phyloP scores from a whole-genome alignment of 192 early-diverging fungal species.

The Nowakowskiella sp. region DNA sequence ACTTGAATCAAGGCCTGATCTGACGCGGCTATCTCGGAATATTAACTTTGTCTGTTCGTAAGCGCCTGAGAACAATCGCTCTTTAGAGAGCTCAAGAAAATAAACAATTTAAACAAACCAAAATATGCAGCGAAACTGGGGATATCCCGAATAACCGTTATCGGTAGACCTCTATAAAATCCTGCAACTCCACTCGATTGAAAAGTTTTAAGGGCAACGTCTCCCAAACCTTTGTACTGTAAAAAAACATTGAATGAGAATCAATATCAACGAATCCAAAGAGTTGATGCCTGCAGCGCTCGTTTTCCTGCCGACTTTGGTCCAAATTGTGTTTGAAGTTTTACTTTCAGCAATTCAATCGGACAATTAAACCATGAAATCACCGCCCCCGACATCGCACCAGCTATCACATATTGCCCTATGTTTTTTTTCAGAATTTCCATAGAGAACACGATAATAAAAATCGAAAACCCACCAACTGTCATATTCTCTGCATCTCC shows the following conservation, averaged over 20 bases:
- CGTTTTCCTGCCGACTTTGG: too few relatives aligned
- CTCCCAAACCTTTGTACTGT: too few relatives aligned
- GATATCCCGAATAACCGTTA: slow-evolving; percentile 30
- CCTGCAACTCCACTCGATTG: slow-evolving; percentile 12
- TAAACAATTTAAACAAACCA: slow-evolving; percentile 21
- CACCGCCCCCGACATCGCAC: slow-evolving; percentile 53
- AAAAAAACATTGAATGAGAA: slow-evolving; percentile 4
- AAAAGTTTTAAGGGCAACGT: slow-evolving; percentile 14
- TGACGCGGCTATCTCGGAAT: too few relatives aligned
- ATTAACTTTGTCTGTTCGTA: too few relatives aligned
- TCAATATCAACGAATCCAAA: background rate
- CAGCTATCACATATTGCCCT: slow-evolving; percentile 43
- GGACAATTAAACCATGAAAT: slow-evolving; percentile 67
- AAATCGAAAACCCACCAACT: slow-evolving; percentile 30
- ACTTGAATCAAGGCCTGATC: too few relatives aligned
- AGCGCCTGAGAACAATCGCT: too few relatives aligned
- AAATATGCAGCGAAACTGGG: slow-evolving; percentile 35
- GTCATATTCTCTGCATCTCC: slow-evolving; percentile 33
- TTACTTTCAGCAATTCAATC: slow-evolving; percentile 62
- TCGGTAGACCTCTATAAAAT: slow-evolving; percentile 28
- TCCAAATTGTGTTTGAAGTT: slow-evolving; percentile 50
- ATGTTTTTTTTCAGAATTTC: background rate
- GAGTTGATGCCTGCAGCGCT: too few relatives aligned
- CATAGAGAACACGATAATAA: background rate
- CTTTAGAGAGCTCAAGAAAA: too few relatives aligned